phyloP scores from a whole-genome alignment of 495 filamentous ascomycete species.

The Penicillium flavigenum region DNA sequence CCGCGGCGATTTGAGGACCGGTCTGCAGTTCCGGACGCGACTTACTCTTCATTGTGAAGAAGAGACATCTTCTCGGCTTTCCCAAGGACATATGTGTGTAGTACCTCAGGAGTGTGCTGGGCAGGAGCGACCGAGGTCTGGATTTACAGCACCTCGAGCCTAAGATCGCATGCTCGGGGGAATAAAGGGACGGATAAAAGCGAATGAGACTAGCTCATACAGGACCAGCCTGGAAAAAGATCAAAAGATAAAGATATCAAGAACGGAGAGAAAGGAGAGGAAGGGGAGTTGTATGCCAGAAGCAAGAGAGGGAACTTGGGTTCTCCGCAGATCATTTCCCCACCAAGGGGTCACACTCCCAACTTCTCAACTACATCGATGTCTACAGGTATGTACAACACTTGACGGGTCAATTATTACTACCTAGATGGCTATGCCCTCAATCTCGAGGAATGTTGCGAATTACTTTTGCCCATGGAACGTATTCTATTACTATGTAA shows the following conservation, averaged over 20 bases:
- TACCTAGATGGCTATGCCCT: neutral
- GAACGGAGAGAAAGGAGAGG: constrained; percentile 8
- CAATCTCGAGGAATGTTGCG: neutral
- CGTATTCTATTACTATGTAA: neutral
- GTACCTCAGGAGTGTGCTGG: neutral
- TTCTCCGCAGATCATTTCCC: constrained; percentile 33
- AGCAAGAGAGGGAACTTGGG: constrained; percentile 17
- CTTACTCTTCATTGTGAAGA: constrained; percentile 95
- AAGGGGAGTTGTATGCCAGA: constrained; percentile 12
- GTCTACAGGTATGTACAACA: neutral
- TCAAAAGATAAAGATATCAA: constrained; percentile 13
- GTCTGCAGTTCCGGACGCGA: constrained; percentile 13
- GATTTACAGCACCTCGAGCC: constrained; percentile 2
- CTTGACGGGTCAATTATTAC: neutral
- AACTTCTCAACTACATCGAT: neutral
- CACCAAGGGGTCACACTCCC: constrained; percentile 16
- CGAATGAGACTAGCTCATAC: constrained; percentile 21
- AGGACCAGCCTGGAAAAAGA: constrained; percentile 41
- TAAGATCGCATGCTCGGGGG: constrained; percentile 19
- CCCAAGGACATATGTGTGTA: constrained; percentile 4
- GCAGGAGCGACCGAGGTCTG: constrained; percentile 10
- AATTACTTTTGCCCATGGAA: neutral
- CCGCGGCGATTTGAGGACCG: constrained; percentile 1
- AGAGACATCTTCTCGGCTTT: constrained; percentile 68
- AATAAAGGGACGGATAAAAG: constrained; percentile 14